A percentile compares a stretch with the other conserved stretches of the same genome.
These are phyloP conservation scores for Stemphylium vesicarium DNA, from an alignment of 2,329 filamentous ascomycete genomes.

Conservation along the genomic window DNA sequence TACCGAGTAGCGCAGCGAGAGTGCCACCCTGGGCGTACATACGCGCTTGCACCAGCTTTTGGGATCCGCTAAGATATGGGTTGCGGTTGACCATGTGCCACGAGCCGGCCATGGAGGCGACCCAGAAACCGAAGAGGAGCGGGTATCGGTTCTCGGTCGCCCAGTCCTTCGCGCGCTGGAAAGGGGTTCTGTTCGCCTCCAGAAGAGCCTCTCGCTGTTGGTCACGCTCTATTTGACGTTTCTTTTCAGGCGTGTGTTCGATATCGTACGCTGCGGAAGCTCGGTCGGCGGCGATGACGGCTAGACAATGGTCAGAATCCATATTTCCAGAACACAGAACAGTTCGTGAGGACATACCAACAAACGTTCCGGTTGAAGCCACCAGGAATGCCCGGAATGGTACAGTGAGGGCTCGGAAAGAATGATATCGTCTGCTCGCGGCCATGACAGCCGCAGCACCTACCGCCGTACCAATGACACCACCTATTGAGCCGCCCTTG, in stretches of 20 bases:
- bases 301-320: constrained; percentile 35
- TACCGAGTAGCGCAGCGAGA: constrained; percentile 80
- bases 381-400: constrained; percentile 92
- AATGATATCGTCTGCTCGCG: constrained; percentile 74
- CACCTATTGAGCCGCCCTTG: constrained; percentile 78
- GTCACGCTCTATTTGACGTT: constrained; percentile 38
- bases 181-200: constrained; percentile 61
- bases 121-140: constrained; percentile 83
- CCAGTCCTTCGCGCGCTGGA: constrained; percentile 72
- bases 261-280: constrained; percentile 75
- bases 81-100: constrained; percentile 79
- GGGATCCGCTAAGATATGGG: constrained; percentile 72
- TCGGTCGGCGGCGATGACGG: constrained; percentile 83
- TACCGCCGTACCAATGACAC: constrained; percentile 68
- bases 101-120: constrained; percentile 77
- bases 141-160: constrained; percentile 82
- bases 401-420: constrained; percentile 80
- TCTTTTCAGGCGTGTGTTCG: constrained; percentile 65
- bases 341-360: constrained; percentile 57
- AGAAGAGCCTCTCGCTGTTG: constrained; percentile 47
- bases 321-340: background rate
- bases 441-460: constrained; percentile 72
- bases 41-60: constrained; percentile 94
- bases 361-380: constrained; percentile 80
- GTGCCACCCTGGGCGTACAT: constrained; percentile 93